phyloP scores from a whole-genome alignment of 441 rosid species.

The Melianthus villosus region DNA sequence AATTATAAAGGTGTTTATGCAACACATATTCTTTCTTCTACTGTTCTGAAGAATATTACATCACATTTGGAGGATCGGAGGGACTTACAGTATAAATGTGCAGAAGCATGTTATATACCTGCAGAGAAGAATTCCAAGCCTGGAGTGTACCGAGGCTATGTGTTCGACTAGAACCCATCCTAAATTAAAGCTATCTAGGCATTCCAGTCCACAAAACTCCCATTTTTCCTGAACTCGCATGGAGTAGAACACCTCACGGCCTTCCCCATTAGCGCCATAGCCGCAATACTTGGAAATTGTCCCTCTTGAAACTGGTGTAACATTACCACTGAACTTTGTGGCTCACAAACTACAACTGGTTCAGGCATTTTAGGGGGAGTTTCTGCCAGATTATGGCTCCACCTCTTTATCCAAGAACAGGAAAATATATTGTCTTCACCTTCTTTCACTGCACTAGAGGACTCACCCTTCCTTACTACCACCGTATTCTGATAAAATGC shows the following conservation, averaged over 20 bases:
- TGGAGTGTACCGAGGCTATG: no score
- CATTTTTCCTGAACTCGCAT: conserved; percentile 32
- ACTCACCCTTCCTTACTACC: conserved; percentile 13
- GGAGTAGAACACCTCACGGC: conserved; percentile 44
- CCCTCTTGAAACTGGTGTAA: conserved; percentile 22
- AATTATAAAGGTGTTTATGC: no score
- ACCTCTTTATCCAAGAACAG: conserved; percentile 64
- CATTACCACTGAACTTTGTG: conserved; percentile 18
- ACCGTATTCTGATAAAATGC: conserved; percentile 11
- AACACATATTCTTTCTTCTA: no score
- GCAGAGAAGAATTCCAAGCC: no score
- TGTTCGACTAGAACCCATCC: no score
- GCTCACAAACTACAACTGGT: conserved; percentile 18
- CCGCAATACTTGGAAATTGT: conserved; percentile 74
- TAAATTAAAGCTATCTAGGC: conserved; percentile 20
- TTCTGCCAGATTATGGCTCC: conserved; percentile 27
- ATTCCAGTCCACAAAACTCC: conserved; percentile 53
- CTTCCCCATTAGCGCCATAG: conserved; percentile 94
- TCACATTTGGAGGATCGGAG: no score
- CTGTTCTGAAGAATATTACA: no score
- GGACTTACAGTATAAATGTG: no score
- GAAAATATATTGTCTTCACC: conserved; percentile 23
- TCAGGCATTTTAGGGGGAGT: conserved; percentile 16
- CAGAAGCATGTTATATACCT: no score
- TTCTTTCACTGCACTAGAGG: conserved; percentile 16